Evolutionary conservation across 352 stramenopile genomes (phyloP), one percentile per base, ranked within the genome.

Genomic region (Pythium utonaiense): DNA sequence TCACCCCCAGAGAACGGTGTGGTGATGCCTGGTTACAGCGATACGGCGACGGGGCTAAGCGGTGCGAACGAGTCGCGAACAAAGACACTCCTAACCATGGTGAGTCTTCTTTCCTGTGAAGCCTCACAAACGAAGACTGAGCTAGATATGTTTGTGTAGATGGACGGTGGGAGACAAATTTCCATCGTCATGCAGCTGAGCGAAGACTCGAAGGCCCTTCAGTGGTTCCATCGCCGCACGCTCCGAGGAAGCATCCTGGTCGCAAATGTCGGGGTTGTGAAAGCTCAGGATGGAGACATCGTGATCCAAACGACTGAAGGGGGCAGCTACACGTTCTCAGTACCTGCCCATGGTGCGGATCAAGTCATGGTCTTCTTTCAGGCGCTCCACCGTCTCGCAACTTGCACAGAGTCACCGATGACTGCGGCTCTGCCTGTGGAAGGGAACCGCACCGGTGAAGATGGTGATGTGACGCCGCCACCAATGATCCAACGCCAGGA

Each of bases 331-430:
- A 25, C 22, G 4, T 68, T 68, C 44, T 24, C 33, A 19, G 53
- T 68, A 13, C 53, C 38, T 17, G 6, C 40, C 0, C 31, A 60
- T 3, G 25, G 55, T 45, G 41, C 53, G 3, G 59, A 24, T 30
- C 36, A 52, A 5, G 48, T 57, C 14, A 68, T 68, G 53, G 25
- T 17, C 1, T 68, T 68, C 34, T 68, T 68, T 24, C 61, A 57
- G 57, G 54, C 27, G 10, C 53, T 68, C 10, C 61, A 68, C 42
- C 47, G 44, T 21, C 40, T 61, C 16, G 61, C 45, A 2, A 60
- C 44, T 2, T 54, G 30, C 28, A 27, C 40, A 12, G 27, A 17
- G 24, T 10, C n/a, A 7, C 40, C 16, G 40, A n/a, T n/a, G n/a
- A 28, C 3, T 24, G 36, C 24, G 40, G 2, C 19, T 27, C 17